Evolutionary conservation across 306 rosid genomes (phyloP), one percentile per base, ranked within the genome.

Genomic region (Luffa aegyptiaca): DNA sequence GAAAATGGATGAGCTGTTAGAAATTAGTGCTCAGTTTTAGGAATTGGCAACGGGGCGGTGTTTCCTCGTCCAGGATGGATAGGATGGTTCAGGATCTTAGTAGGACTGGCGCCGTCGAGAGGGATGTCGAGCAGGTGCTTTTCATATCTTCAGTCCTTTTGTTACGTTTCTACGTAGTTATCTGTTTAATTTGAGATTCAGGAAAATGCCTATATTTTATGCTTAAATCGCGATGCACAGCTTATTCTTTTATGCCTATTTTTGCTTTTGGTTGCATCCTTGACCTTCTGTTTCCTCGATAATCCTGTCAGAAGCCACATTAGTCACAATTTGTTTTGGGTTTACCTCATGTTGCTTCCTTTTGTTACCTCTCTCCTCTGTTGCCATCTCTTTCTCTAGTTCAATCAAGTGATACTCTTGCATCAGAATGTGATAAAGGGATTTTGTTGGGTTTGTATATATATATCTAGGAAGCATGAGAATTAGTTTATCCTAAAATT

Each of bases 51-150:
- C 75, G 44, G 55, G 70, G 45, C 76, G 79, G 57, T 62, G 44
- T 41, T 53, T 69, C 83, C 76, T 91, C 87, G 87, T 93, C 90
- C 81, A 77, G 90, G 84, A 85, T 86, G 39, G 92, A 85, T 85
- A 92, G 97, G 88, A 92, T 90, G 93, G 82, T 87, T 87, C 89
- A 95, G 89, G 97, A 93, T 93, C 97, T 88, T 82, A 91, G 89
- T 88, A 91, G 91, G 93, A 85, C 92, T 77, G 97, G 98, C 48
- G 82, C 92, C 4, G 92, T 84, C 37, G 99, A 95, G 86, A 88
- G 99, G 87, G 99, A 95, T 86, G 86, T 82, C 75, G 99, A 95
- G 83, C 99, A 95, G 99, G 99, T 95, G 84, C 64, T n/a, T 39
- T 21, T 82, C 12, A 37, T 44, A 35, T 58, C 48, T 45, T 52